Evolutionary conservation across 2,329 filamentous ascomycete genomes (phyloP).

Genomic region (Rhinocladiella mackenziei): DNA sequence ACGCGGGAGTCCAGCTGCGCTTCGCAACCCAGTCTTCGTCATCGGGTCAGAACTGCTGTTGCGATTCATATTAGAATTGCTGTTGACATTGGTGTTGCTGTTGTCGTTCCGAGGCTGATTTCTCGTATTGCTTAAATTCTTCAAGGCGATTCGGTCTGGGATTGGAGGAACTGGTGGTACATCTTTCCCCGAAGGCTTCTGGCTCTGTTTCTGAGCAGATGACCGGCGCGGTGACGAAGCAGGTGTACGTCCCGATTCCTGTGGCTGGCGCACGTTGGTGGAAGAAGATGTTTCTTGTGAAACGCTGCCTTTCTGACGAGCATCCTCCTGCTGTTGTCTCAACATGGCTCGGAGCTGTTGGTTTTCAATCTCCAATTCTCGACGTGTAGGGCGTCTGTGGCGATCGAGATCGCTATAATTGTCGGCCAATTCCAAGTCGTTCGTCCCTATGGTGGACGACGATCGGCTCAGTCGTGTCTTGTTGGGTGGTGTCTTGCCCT

Average conservation of each 20-base stretch:
- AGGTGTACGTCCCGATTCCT: not conserved
- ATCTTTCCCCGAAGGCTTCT: slow-evolving; percentile 3
- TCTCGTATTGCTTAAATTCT: slow-evolving; percentile 18
- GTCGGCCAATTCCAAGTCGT: slow-evolving; percentile 11
- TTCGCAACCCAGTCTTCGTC: not conserved
- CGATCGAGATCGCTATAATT: slow-evolving; percentile 20
- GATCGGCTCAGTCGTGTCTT: slow-evolving; percentile 4
- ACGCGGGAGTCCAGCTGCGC: slow-evolving; percentile 15
- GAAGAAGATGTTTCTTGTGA: slow-evolving; percentile 4
- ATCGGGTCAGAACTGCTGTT: not conserved
- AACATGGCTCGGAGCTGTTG: slow-evolving; percentile 28
- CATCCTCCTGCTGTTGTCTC: slow-evolving; percentile 21
- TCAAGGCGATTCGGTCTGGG: slow-evolving; percentile 17
- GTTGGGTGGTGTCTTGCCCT: slow-evolving; percentile 1
- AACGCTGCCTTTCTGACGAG: not conserved
- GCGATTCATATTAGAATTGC: slow-evolving; percentile 4
- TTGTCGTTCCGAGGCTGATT: slow-evolving; percentile 17
- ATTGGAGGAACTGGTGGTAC: slow-evolving; percentile 16
- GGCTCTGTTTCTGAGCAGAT: slow-evolving; percentile 10
- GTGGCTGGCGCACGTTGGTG: not conserved
- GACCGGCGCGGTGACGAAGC: slow-evolving; percentile 1
- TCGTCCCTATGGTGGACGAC: slow-evolving; percentile 2
- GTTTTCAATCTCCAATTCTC: slow-evolving; percentile 29
- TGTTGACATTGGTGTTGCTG: not conserved
- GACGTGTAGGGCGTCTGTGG: slow-evolving; percentile 24